These are phyloP conservation scores for Triticum timopheevii DNA, from an alignment of 176 grass and related monocot genomes.

Conservation along the genomic window DNA sequence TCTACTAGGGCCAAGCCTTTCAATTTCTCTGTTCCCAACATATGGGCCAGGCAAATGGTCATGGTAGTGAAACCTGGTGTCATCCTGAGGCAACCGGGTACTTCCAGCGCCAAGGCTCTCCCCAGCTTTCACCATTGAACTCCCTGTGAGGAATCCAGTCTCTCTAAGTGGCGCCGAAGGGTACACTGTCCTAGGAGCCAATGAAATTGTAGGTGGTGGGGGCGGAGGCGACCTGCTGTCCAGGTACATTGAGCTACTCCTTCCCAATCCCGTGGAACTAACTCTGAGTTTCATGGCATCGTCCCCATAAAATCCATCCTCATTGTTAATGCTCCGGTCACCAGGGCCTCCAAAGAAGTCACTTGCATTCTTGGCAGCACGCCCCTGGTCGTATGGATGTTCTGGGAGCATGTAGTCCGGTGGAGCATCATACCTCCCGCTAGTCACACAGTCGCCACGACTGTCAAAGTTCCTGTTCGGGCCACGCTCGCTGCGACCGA, in stretches of 20 bases:
- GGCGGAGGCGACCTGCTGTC: background rate
- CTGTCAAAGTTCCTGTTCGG: background rate
- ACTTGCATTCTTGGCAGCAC: constrained; percentile 13
- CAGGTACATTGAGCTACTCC: constrained; percentile 32
- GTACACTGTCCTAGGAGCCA: constrained; percentile 24
- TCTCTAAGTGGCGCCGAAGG: constrained; percentile 16
- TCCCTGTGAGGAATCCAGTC: constrained; percentile 28
- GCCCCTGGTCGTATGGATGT: constrained; percentile 34
- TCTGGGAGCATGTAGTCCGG: constrained; percentile 43
- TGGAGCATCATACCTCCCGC: background rate
- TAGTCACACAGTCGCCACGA: background rate
- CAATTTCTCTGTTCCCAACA: constrained; percentile 35
- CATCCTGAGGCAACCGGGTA: background rate
- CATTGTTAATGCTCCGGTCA: constrained; percentile 12
- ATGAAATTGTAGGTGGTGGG: background rate
- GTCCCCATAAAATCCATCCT: background rate
- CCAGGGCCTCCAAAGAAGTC: constrained; percentile 20
- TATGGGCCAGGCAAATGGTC: constrained; percentile 14
- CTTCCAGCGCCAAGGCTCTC: constrained; percentile 4
- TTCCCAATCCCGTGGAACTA: constrained; percentile 4
- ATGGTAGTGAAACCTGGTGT: constrained; percentile 13
- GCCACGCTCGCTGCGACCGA: background rate
- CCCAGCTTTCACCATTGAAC: background rate
- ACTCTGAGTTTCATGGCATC: constrained; percentile 6
- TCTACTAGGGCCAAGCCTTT: constrained; percentile 26